Evolutionary conservation across 768 basidiomycete genomes (phyloP), one percentile per base, ranked within the genome.

Genomic region (Xanthoconium stramineum): DNA sequence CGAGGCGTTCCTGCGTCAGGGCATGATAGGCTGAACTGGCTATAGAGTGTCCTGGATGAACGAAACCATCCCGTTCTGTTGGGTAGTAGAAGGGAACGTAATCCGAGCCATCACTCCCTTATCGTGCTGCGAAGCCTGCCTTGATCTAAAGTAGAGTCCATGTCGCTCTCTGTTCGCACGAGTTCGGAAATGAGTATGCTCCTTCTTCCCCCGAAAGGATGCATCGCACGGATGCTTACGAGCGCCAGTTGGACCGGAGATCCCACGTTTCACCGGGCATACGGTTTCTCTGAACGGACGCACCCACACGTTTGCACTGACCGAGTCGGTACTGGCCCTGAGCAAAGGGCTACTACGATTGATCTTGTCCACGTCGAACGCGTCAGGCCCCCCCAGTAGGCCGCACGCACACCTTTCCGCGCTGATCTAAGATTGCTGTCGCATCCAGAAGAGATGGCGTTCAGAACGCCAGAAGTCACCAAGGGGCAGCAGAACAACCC

Each of bases 1-100:
- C 67, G 66, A 68, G 66, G 66, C 45, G 62, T 68, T 68, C 66
- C 68, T 67, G 60, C 55, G 20, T 28, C 56, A 57, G 59, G 63
- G 1, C 12, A 47, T 20, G 44, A 47, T 40, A 30, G 55, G 60
- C 55, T 57, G 65, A 69, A 67, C 60, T 55, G 65, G 67, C 58
- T 62, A 69, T 58, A 46, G 47, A 17, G 10, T 69, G 47, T 60
- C 66, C 58, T 15, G 40, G 52, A 67, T 38, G 42, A 55, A 51
- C 42, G 47, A 29, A 54, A 54, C 56, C 52, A 45, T 58, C 50
- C 65, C 62, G 40, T 47, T 53, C 54, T 42, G 9, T 37, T 50
- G 62, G 59, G 59, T 17, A 19, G 43, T 1, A 45, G 32, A 39
- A 60, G 50, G 48, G 46, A 56, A 57, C 42, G 49, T 47, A 57